phyloP scores from a whole-genome alignment of 1,284 basidiomycete species.

The Apiotrichum laibachii region DNA sequence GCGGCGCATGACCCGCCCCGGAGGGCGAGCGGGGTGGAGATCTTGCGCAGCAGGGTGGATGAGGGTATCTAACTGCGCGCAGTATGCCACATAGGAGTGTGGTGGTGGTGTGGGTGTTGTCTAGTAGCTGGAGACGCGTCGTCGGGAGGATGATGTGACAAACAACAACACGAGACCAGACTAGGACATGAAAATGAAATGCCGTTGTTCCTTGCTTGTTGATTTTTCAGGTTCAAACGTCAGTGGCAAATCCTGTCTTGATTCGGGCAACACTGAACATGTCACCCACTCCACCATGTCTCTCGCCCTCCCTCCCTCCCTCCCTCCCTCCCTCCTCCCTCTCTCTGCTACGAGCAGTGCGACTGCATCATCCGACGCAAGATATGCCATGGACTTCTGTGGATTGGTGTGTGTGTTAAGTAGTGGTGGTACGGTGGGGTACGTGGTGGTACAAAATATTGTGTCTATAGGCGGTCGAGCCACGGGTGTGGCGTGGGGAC shows the following conservation, averaged over 20 bases:
- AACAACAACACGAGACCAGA: too few relatives aligned
- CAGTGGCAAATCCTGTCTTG: too few relatives aligned
- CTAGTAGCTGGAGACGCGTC: background rate
- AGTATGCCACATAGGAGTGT: background rate
- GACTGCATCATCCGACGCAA: background rate
- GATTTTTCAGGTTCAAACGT: too few relatives aligned
- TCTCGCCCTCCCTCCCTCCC: too few relatives aligned
- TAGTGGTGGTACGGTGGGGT: too few relatives aligned
- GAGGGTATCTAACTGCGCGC: background rate
- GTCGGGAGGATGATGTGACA: too few relatives aligned
- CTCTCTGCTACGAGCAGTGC: too few relatives aligned
- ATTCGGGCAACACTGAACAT: too few relatives aligned
- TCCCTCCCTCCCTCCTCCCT: too few relatives aligned
- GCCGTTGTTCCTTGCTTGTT: too few relatives aligned
- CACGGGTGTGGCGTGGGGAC: background rate
- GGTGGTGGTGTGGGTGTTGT: background rate
- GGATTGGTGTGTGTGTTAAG: background rate
- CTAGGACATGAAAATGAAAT: background rate
- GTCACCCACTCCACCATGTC: too few relatives aligned
- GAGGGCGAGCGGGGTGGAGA: background rate
- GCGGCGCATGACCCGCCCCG: constrained; percentile 1
- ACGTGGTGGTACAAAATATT: constrained; percentile 6
- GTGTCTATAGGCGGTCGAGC: background rate
- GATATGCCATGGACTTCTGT: background rate
- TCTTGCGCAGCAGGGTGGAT: background rate